Evolutionary conservation across 2,329 filamentous ascomycete genomes (phyloP).

Genomic region (Sporothrix curviconia): DNA sequence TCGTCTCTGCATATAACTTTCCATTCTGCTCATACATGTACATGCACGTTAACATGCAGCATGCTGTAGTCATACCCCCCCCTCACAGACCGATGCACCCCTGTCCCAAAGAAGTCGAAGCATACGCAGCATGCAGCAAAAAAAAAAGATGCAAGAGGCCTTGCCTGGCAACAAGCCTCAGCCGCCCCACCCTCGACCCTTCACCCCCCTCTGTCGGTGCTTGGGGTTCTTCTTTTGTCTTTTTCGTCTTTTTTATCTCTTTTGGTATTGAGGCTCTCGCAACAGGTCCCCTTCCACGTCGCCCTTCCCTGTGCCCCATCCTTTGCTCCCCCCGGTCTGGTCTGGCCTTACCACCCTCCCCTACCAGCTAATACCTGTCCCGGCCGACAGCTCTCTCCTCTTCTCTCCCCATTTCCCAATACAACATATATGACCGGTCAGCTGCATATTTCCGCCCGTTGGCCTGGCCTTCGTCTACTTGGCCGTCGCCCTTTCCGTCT

Average conservation of each 20-base stretch:
- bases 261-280: not conserved
- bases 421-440: not conserved
- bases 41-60: not conserved
- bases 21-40: not conserved
- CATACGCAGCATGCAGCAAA: not conserved
- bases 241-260: not conserved
- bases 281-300: not conserved
- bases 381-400: too few relatives aligned
- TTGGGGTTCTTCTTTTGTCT: not conserved
- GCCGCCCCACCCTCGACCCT: not conserved
- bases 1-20: not conserved
- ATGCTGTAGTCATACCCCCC: not conserved
- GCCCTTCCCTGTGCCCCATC: not conserved
- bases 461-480: too few relatives aligned
- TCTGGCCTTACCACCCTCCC: not conserved
- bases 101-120: not conserved
- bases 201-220: not conserved
- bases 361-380: not conserved
- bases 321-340: not conserved
- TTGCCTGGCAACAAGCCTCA: not conserved
- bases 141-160: not conserved
- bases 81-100: not conserved
- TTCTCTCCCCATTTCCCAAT: not conserved
- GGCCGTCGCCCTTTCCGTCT: not conserved
- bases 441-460: too few relatives aligned